Conservation (phyloP, 352 stramenopile species). For the Sclerospora graminicola region DNA sequence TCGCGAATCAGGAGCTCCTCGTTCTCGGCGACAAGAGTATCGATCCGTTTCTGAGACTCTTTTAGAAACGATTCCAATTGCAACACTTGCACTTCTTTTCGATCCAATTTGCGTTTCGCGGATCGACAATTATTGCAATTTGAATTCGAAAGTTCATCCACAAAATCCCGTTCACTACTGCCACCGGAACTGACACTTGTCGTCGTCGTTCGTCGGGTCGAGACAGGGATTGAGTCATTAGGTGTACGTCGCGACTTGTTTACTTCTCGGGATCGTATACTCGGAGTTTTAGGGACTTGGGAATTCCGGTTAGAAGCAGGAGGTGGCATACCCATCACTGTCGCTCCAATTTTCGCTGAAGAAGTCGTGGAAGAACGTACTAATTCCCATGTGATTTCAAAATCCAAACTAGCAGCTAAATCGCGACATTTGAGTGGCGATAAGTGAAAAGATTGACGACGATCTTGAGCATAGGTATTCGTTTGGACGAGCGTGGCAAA, state of each 20-base stretch:
- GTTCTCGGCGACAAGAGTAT: conserved; percentile 48
- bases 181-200: conserved; percentile 52
- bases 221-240: conserved; percentile 26
- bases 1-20: conserved; percentile 56
- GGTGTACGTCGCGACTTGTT: conserved; percentile 9
- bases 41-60: conserved; percentile 67
- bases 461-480: conserved; percentile 20
- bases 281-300: conserved; percentile 15
- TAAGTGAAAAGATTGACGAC: conserved; percentile 46
- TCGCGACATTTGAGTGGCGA: conserved; percentile 69
- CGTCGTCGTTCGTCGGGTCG: conserved; percentile 38
- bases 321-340: too few relatives aligned
- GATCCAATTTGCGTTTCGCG: conserved; percentile 48
- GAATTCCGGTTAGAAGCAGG: too few relatives aligned
- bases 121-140: conserved; percentile 42
- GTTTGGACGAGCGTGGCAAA: conserved; percentile 62
- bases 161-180: conserved; percentile 41
- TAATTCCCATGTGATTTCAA: conserved; percentile 66
- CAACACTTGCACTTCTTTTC: conserved; percentile 64
- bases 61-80: conserved; percentile 73
- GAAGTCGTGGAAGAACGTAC: conserved; percentile 9
- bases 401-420: conserved; percentile 57
- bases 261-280: conserved; percentile 6
- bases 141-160: conserved; percentile 26
- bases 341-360: too few relatives aligned